Evolutionary conservation across 1,139 yeast genomes (phyloP).

Genomic region (Blastobotrys proliferans): DNA sequence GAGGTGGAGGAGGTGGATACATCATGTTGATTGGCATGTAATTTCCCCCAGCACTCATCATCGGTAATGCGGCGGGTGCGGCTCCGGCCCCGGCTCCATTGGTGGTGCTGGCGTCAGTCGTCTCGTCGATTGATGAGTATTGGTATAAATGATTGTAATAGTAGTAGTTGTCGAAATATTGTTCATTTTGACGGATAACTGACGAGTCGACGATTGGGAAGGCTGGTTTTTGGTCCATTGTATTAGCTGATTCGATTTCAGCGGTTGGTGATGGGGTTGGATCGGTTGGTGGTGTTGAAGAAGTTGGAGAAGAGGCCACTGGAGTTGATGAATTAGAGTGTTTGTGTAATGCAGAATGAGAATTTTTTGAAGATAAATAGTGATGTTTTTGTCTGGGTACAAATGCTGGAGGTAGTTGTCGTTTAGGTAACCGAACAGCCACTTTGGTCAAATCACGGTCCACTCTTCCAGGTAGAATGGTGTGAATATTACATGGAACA

Average conservation of each 20-base stretch:
- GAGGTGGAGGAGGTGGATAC: conserved; percentile 4
- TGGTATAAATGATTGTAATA: too few relatives aligned
- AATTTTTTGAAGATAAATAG: background rate
- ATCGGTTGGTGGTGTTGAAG: background rate
- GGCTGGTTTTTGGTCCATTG: too few relatives aligned
- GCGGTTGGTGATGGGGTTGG: too few relatives aligned
- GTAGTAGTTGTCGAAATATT: background rate
- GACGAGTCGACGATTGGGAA: conserved; percentile 10
- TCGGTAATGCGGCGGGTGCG: too few relatives aligned
- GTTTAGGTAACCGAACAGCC: background rate
- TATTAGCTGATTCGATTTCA: too few relatives aligned
- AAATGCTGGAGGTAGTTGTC: background rate
- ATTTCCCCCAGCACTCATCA: background rate
- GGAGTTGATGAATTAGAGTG: background rate
- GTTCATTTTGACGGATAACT: background rate
- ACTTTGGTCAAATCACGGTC: background rate
- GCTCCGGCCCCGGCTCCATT: too few relatives aligned
- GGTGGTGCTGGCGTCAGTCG: too few relatives aligned
- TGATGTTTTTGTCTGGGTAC: background rate
- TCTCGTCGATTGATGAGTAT: too few relatives aligned
- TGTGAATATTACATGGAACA: conserved; percentile 18
- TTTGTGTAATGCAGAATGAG: background rate
- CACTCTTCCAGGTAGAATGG: conserved; percentile 14
- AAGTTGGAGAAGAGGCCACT: background rate
- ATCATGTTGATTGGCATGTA: background rate